Conservation (phyloP, 176 grass and related monocot genomes). For the Guadua angustifolia region DNA sequence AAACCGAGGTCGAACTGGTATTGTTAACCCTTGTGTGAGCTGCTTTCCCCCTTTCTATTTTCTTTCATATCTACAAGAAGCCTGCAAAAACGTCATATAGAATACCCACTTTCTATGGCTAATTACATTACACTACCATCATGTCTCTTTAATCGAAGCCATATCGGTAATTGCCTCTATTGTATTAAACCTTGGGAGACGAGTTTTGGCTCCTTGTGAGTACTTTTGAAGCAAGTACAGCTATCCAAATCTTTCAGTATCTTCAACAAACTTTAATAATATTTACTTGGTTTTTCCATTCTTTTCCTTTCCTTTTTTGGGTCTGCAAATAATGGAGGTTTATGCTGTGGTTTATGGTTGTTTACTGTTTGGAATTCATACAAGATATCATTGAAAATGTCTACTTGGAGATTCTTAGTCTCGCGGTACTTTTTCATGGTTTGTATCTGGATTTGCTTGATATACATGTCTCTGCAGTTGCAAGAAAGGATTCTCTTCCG, state of each 20-base stretch:
- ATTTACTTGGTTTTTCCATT: background rate
- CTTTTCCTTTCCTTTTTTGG: background rate
- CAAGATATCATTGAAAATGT: background rate
- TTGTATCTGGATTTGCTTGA: background rate
- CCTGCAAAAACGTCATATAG: constrained; percentile 34
- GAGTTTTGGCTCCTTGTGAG: constrained; percentile 51
- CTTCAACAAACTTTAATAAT: background rate
- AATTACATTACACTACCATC: constrained; percentile 45
- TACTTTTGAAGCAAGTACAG: constrained; percentile 32
- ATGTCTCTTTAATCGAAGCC: constrained; percentile 50
- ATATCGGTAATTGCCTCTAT: constrained; percentile 48
- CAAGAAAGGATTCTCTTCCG: background rate
- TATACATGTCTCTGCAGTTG: background rate
- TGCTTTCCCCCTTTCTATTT: constrained; percentile 29
- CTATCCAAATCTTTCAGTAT: constrained; percentile 16
- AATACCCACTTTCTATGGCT: constrained; percentile 7
- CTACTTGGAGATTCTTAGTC: background rate
- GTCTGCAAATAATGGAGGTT: background rate
- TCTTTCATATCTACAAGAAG: constrained; percentile 55
- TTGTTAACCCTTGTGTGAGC: background rate
- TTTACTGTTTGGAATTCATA: background rate
- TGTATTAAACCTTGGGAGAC: constrained; percentile 45
- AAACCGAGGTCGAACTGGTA: too few relatives aligned
- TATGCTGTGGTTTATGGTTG: background rate
- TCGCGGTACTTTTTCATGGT: background rate